Conservation (phyloP, 805 yeast species). For the Henningerozyma blattae region DNA sequence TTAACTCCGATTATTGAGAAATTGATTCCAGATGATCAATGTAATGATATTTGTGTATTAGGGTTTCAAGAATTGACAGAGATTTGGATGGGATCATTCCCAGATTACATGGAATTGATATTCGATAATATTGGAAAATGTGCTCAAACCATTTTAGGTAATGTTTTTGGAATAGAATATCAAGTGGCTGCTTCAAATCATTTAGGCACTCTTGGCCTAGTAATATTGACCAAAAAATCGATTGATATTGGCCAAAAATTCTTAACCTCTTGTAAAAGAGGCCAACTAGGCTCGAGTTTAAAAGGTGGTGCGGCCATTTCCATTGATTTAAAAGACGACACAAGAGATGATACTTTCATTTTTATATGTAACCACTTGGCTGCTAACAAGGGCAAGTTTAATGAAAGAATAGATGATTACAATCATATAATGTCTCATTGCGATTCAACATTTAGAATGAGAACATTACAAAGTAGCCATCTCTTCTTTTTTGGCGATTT, state of each 20-base stretch:
- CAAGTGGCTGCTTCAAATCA: conserved; percentile 32
- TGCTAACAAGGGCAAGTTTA: conserved; percentile 59
- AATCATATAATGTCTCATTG: conserved; percentile 38
- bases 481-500: conserved; percentile 75
- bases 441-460: conserved; percentile 18
- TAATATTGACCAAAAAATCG: conserved; percentile 34
- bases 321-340: conserved; percentile 19
- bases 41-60: conserved; percentile 36
- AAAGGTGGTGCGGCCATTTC: conserved; percentile 69
- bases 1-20: conserved; percentile 23
- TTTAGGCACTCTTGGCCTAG: conserved; percentile 46
- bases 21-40: conserved; percentile 21
- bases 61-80: conserved; percentile 58
- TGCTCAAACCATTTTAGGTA: conserved; percentile 26
- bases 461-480: conserved; percentile 48
- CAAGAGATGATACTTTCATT: conserved; percentile 32
- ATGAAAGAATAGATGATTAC: conserved; percentile 45
- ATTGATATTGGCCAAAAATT: conserved; percentile 19
- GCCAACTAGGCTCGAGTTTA: conserved; percentile 46
- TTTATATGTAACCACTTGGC: conserved; percentile 62
- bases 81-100: conserved; percentile 41
- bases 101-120: conserved; percentile 24
- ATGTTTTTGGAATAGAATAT: conserved; percentile 28
- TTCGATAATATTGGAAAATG: conserved; percentile 25
- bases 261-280: conserved; percentile 35